Conservation (phyloP, 176 grass and related monocot genomes). For the Panicum miliaceum region DNA sequence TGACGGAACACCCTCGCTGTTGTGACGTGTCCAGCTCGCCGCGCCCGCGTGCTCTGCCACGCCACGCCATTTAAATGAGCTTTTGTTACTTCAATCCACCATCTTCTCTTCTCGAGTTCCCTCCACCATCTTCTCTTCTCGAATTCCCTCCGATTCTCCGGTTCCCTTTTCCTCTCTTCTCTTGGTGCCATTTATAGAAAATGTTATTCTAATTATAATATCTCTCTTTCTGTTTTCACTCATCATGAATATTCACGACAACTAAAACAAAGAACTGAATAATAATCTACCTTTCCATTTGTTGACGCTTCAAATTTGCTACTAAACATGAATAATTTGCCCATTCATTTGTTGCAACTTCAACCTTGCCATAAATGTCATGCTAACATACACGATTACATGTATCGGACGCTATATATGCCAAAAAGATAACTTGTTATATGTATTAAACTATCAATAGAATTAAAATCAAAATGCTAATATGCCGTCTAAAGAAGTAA, state of each 20-base stretch:
- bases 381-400: too few species aligned
- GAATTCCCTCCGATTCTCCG: not conserved
- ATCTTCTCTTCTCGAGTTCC: not conserved
- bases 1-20: not conserved
- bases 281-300: not conserved
- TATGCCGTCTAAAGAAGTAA: too few species aligned
- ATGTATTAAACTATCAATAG: too few species aligned
- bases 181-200: not conserved
- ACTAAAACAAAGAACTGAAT: not conserved
- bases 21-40: constrained; percentile 34
- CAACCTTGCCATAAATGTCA: not conserved
- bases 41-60: not conserved
- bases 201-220: not conserved
- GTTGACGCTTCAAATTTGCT: not conserved
- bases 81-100: constrained; percentile 7
- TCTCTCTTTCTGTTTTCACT: not conserved
- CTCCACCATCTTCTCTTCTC: not conserved
- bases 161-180: not conserved
- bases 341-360: not conserved
- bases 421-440: too few species aligned
- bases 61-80: not conserved
- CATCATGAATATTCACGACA: not conserved
- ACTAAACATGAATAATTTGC: not conserved
- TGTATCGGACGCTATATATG: too few species aligned
- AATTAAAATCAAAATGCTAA: too few species aligned